These are phyloP conservation scores for Epichloe sp. DNA, from an alignment of 2,329 filamentous ascomycete species.

Conservation along the genomic window DNA sequence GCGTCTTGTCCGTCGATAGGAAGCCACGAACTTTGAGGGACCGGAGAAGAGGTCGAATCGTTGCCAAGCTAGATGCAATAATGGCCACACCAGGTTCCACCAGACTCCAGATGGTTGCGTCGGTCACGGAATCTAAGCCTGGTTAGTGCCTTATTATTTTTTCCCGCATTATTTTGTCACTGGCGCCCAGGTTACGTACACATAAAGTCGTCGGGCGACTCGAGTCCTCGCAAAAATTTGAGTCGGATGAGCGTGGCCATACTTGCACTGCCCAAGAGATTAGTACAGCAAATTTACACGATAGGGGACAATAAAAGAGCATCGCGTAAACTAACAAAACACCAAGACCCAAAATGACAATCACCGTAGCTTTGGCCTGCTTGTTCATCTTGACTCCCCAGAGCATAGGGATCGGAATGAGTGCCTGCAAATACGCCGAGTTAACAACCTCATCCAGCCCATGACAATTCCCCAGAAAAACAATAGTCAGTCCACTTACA, in stretches of 20 bases:
- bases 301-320: conserved; percentile 4
- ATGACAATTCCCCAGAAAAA: background rate
- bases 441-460: background rate
- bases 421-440: conserved; percentile 20
- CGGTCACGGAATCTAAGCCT: conserved; percentile 30
- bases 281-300: conserved; percentile 7
- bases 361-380: conserved; percentile 38
- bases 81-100: conserved; percentile 44
- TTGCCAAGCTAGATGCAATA: conserved; percentile 38
- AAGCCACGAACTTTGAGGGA: conserved; percentile 34
- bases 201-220: conserved; percentile 31
- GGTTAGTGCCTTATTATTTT: conserved; percentile 7
- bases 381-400: conserved; percentile 40
- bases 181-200: conserved; percentile 24
- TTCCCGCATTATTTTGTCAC: background rate
- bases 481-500: conserved; percentile 15
- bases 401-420: conserved; percentile 40
- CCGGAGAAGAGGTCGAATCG: conserved; percentile 40
- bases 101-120: conserved; percentile 44
- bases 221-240: conserved; percentile 32
- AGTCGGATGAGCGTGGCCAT: conserved; percentile 40
- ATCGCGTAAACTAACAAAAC: conserved; percentile 23
- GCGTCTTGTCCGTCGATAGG: conserved; percentile 25
- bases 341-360: conserved; percentile 34
- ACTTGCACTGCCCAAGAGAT: conserved; percentile 27